Conservation (phyloP, 108 stramenopile genomes). For the Skeletonema potamos region DNA sequence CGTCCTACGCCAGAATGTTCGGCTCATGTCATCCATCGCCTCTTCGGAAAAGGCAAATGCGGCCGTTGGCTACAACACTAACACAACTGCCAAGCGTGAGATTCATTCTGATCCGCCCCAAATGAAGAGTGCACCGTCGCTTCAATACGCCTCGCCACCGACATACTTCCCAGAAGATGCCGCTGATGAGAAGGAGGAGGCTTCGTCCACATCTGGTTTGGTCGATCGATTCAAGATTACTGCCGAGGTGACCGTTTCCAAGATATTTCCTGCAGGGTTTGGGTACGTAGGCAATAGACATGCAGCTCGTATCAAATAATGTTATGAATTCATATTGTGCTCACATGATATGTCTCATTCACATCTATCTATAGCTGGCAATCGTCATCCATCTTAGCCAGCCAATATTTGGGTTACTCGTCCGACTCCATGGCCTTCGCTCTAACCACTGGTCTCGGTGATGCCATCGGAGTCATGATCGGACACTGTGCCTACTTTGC, state of each 20-base stretch:
- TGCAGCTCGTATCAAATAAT: background rate
- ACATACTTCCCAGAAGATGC: conserved; percentile 5
- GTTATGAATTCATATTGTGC: background rate
- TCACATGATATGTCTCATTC: background rate
- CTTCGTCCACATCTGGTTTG: background rate
- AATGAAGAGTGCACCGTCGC: background rate
- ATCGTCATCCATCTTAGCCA: conserved; percentile 66
- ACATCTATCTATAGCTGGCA: conserved; percentile 55
- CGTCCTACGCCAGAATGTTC: background rate
- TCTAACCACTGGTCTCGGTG: conserved; percentile 71
- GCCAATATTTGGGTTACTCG: conserved; percentile 51
- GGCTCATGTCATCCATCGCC: background rate
- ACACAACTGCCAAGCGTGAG: conserved; percentile 6
- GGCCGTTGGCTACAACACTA: background rate
- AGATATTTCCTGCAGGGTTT: conserved; percentile 88
- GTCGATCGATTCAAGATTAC: conserved; percentile 57
- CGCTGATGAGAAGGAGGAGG: background rate
- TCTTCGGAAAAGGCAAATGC: background rate
- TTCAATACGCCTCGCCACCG: background rate
- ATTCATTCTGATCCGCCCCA: conserved; percentile 5
- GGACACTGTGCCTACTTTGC: conserved; percentile 69
- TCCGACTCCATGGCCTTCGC: conserved; percentile 68
- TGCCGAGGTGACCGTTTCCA: conserved; percentile 78
- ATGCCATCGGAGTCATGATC: conserved; percentile 66
- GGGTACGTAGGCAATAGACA: conserved; percentile 16